phyloP scores from a whole-genome alignment of 73 alveolate genomes.

The Urostyla sp. region DNA sequence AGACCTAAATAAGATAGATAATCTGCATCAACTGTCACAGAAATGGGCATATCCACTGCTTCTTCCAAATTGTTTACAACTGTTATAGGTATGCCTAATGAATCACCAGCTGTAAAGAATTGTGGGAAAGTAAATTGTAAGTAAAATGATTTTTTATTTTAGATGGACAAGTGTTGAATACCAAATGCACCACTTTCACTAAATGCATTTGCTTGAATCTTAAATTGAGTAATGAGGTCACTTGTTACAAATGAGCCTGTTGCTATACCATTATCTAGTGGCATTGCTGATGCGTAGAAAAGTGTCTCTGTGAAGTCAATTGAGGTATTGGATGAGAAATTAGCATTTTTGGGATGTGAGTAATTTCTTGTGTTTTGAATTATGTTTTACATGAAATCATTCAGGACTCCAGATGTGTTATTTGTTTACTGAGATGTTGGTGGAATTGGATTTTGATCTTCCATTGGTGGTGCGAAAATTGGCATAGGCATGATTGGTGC shows the following conservation, averaged over 20 bases:
- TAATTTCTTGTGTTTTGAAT: slow-evolving; percentile 3
- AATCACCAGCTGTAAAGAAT: slow-evolving; percentile 36
- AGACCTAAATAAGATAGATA: not conserved
- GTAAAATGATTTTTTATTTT: slow-evolving; percentile 51
- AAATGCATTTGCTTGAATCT: slow-evolving; percentile 51
- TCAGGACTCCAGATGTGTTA: not conserved
- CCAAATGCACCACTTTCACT: slow-evolving; percentile 43
- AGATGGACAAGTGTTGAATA: not conserved
- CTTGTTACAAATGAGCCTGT: slow-evolving; percentile 34
- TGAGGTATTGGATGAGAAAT: not conserved
- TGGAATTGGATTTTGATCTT: not conserved
- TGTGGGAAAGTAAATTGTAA: slow-evolving; percentile 35
- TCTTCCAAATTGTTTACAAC: slow-evolving; percentile 39
- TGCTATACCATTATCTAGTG: not conserved
- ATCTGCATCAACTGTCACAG: not conserved
- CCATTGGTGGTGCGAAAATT: not conserved
- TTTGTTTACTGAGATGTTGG: too few relatives aligned
- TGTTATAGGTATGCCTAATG: slow-evolving; percentile 36
- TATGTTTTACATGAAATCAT: slow-evolving; percentile 35
- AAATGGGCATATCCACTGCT: not conserved
- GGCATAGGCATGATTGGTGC: not conserved
- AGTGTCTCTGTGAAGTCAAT: slow-evolving; percentile 62
- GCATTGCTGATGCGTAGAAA: slow-evolving; percentile 20
- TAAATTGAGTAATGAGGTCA: slow-evolving; percentile 67
- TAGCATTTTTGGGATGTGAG: not conserved